These are phyloP conservation scores for Arabis alpina DNA, from an alignment of 345 rosid species.

Conservation along the genomic window DNA sequence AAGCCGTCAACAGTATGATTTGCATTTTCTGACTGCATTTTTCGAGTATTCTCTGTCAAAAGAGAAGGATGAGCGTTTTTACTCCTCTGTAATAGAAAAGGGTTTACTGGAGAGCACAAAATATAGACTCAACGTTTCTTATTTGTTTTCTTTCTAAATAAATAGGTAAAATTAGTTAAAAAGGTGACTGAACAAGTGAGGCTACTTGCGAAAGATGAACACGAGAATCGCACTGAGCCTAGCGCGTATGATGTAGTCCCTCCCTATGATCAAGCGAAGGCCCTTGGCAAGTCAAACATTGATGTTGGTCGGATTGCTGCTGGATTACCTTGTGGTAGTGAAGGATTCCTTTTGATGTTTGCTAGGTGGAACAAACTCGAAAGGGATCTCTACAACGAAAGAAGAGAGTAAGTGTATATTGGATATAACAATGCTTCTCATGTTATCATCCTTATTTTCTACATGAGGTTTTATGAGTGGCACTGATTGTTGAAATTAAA, in stretches of 20 bases:
- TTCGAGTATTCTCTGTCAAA: not conserved
- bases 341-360: slow-evolving; percentile 98
- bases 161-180: slow-evolving; percentile 79
- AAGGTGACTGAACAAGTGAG: slow-evolving; percentile 96
- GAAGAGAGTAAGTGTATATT: slow-evolving; percentile 72
- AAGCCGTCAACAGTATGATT: slow-evolving; percentile 9
- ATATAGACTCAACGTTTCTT: slow-evolving; percentile 18
- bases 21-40: slow-evolving; percentile 16
- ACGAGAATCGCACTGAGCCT: slow-evolving; percentile 75
- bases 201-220: slow-evolving; percentile 87
- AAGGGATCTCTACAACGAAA: slow-evolving; percentile 95
- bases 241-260: slow-evolving; percentile 67
- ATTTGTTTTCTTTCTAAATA: slow-evolving; percentile 28
- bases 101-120: slow-evolving; percentile 10
- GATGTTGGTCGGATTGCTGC: slow-evolving; percentile 98
- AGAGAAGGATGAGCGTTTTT: not conserved
- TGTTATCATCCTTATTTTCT: slow-evolving; percentile 7
- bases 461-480: slow-evolving; percentile 7
- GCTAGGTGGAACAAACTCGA: slow-evolving; percentile 99
- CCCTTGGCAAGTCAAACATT: slow-evolving; percentile 96
- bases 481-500: slow-evolving; percentile 40
- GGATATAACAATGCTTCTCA: slow-evolving; percentile 18
- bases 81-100: not conserved
- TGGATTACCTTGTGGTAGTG: slow-evolving; percentile 98
- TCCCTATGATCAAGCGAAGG: slow-evolving; percentile 98